These are phyloP conservation scores for Boletus bicolor DNA, from an alignment of 768 basidiomycete genomes.

Conservation along the genomic window DNA sequence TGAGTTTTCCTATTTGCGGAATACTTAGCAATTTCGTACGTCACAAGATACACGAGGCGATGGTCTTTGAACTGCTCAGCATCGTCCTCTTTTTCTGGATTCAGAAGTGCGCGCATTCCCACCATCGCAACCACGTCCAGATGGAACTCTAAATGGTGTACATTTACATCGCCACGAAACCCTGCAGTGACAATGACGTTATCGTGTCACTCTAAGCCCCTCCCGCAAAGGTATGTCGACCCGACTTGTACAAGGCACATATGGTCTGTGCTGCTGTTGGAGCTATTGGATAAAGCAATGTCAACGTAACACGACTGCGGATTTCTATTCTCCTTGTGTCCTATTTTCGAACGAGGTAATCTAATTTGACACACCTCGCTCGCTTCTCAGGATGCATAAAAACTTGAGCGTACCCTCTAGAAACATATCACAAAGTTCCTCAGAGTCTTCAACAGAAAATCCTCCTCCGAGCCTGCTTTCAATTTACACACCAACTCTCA, in stretches of 20 bases:
- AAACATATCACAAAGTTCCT: background rate
- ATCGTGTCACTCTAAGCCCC: background rate
- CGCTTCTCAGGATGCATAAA: conserved; percentile 7
- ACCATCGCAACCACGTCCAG: background rate
- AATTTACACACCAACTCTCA: background rate
- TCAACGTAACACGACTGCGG: conserved; percentile 6
- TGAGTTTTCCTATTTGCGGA: background rate
- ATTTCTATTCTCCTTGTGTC: background rate
- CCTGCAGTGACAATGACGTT: background rate
- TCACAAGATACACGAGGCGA: background rate
- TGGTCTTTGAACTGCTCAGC: background rate
- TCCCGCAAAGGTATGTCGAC: background rate
- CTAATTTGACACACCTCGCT: background rate
- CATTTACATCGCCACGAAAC: background rate
- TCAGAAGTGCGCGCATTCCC: background rate
- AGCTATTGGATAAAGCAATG: background rate
- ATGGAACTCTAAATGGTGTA: background rate
- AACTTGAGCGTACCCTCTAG: background rate
- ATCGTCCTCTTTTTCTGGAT: background rate
- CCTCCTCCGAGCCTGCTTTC: background rate
- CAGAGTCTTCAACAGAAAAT: background rate
- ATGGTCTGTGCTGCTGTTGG: background rate
- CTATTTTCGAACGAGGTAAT: background rate
- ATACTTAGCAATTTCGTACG: background rate
- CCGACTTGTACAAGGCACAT: background rate